Percentiles rank a stretch among this genome's conserved stretches.
phyloP scores from a whole-genome alignment of 2,329 filamentous ascomycete genomes.

The Aspergillus ochraceoroseus region DNA sequence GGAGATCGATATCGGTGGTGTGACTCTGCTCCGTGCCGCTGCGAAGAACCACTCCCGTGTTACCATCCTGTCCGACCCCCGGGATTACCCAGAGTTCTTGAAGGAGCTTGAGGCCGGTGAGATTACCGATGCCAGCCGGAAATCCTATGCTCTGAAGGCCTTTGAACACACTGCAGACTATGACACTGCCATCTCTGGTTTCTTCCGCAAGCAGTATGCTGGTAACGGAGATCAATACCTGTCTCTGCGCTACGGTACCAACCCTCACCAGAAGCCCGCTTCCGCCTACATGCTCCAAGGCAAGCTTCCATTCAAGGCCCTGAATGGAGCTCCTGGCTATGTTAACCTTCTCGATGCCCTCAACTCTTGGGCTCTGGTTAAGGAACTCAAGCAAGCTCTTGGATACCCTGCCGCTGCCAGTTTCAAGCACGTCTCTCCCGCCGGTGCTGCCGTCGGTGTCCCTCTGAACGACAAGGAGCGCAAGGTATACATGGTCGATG shows the following conservation, averaged over 20 bases:
- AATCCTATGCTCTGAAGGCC: slow-evolving; percentile 89
- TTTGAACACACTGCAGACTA: slow-evolving; percentile 98
- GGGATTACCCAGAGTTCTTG: slow-evolving; percentile 90
- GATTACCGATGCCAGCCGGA: slow-evolving; percentile 77
- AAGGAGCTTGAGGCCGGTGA: slow-evolving; percentile 81
- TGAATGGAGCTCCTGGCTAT: slow-evolving; percentile 85
- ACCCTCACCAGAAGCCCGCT: slow-evolving; percentile 97
- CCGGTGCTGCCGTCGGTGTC: slow-evolving; percentile 88
- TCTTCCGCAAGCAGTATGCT: slow-evolving; percentile 97
- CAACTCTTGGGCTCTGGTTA: slow-evolving; percentile 94
- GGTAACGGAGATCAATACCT: slow-evolving; percentile 76
- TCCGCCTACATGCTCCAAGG: slow-evolving; percentile 70
- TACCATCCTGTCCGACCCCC: slow-evolving; percentile 89
- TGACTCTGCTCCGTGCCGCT: slow-evolving; percentile 90
- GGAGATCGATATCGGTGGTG: slow-evolving; percentile 97
- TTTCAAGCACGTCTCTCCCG: slow-evolving; percentile 98
- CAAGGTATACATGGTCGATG: slow-evolving; percentile 98
- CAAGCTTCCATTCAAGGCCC: slow-evolving; percentile 87
- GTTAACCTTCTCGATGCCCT: slow-evolving; percentile 95
- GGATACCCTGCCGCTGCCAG: slow-evolving; percentile 86
- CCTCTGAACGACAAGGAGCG: slow-evolving; percentile 81
- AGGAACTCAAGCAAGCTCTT: slow-evolving; percentile 87
- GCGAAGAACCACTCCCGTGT: slow-evolving; percentile 97
- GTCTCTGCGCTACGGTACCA: slow-evolving; percentile 86
- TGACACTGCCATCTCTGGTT: slow-evolving; percentile 87